Base-by-base conservation (phyloP, 1,284 basidiomycete genomes). In the Gomphus sp. region DNA sequence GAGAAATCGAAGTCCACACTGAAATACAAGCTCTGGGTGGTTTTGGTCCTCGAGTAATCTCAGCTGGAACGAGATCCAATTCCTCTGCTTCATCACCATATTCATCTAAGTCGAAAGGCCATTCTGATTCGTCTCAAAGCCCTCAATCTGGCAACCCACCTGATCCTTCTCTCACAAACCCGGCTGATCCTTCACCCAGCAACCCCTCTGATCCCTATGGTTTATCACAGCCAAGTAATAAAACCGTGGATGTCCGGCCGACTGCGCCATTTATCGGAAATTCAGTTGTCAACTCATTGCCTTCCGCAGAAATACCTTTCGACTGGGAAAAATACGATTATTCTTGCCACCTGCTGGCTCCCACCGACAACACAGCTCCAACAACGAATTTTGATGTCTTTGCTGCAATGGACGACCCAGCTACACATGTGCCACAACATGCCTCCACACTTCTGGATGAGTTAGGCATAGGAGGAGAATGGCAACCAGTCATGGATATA, bases 1-100 rank as follows among this genome's bases (percentile, higher is more conserved):
- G 39, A 33, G 58, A 52, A 8, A 33, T 59, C 31, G 7, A 54
- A 48, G 41, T 59, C 16, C 31, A 12, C 9, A 52, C 48, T 14
- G 58, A 59, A 31, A 59, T 59, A 18, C 34, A 31, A 10, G 51
- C 31, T 9, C 50, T 59, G 7, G 58, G 58, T 34, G 58, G 58
- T 11, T 51, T 25, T 36, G 39, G 37, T 4, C 22, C 51, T 33
- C 58, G 52, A 16, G 51, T 59, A 28, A 47, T 59, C 43, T 22
- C n/a, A 41, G 4, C 7, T n/a, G 11, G 25, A 14, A 37, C 12
- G 37, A 22, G n/a, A 9, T 22, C 37, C 37, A 7, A 6, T 14
- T 52, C 51, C 14, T 52, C n/a, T 11, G 9, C 51, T 6, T 39
- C 33, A 8, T 22, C 37, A 25, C 33, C 47, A 39, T 25, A 22